A percentile compares a stretch with the other conserved stretches of the same genome.
These are phyloP conservation scores for Xylaria flabelliformis DNA, from an alignment of 495 filamentous ascomycete genomes.

Conservation along the genomic window DNA sequence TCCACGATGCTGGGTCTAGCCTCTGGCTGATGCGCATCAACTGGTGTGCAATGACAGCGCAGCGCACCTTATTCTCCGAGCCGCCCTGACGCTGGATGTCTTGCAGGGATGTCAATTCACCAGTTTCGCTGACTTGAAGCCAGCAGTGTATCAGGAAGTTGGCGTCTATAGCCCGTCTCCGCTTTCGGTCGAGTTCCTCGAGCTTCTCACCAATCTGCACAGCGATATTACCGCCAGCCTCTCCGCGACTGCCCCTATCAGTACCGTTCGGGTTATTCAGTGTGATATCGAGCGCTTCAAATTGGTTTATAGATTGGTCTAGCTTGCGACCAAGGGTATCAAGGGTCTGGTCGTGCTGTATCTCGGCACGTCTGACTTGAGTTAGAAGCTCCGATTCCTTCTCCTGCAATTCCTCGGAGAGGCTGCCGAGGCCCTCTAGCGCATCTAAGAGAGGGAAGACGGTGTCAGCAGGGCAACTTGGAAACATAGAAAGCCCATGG, in stretches of 20 bases:
- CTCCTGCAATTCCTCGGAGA: constrained; percentile 84
- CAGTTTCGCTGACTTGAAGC: constrained; percentile 87
- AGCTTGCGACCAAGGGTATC: constrained; percentile 85
- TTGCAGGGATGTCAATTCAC: constrained; percentile 79
- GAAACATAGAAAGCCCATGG: neutral
- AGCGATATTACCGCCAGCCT: constrained; percentile 78
- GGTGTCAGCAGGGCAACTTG: constrained; percentile 33
- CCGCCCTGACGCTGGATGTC: constrained; percentile 79
- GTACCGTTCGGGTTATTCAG: constrained; percentile 62
- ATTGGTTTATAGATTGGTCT: constrained; percentile 86
- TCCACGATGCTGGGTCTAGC: constrained; percentile 76
- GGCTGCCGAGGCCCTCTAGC: constrained; percentile 73
- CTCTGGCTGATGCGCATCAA: constrained; percentile 86
- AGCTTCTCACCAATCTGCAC: constrained; percentile 94
- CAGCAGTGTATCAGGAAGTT: constrained; percentile 96
- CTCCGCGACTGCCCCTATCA: constrained; percentile 57
- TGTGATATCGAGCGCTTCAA: constrained; percentile 84
- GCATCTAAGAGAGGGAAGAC: constrained; percentile 53
- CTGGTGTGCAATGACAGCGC: constrained; percentile 88
- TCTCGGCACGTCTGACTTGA: constrained; percentile 87
- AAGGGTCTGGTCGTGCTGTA: constrained; percentile 87
- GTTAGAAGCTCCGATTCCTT: constrained; percentile 89
- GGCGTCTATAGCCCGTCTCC: constrained; percentile 87
- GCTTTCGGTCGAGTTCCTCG: constrained; percentile 92
- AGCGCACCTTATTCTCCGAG: constrained; percentile 85